Evolutionary conservation across 345 rosid genomes (phyloP), one percentile per base, ranked within the genome.

Genomic region (Brassica rapa): DNA sequence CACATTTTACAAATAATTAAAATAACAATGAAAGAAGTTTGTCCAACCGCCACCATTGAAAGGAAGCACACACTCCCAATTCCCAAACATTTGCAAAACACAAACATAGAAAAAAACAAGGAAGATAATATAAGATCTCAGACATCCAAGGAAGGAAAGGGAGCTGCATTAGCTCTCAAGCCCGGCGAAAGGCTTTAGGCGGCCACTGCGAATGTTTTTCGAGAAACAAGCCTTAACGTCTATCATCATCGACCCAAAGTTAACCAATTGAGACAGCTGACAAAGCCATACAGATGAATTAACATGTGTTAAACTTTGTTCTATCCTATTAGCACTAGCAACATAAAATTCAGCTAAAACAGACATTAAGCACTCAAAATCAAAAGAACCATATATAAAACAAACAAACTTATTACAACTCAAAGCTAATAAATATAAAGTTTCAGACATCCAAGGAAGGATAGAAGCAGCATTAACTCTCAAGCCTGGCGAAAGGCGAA

Each of bases 121-220:
- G 29, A 25, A 25, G 29, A 25, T 25, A 25, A 4, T 25, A 25
- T 25, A 25, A 25, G 21, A 23, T 55, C 25, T 55, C 24, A 55
- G 60, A 55, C 60, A 56, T 80, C 85, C 85, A 74, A 82, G 85
- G 87, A 84, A 84, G 85, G 76, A 82, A 32, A 32, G 30, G 8
- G 3, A 55, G 15, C 60, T 16, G 19, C 60, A 55, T 55, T n/a
- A 55, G 11, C 60, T 55, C 60, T 55, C 60, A 55, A 55, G 37
- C 6, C 25, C 3, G 77, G 87, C 88, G 84, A 59, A 78, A 90
- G 89, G 88, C 88, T 82, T 92, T 57, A 89, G 91, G 84, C 89
- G 81, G 94, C 94, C 81, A 84, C 94, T 88, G 93, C 90, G 86
- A 91, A 90, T 90, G 94, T 86, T 82, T 83, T 81, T 19, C 1